phyloP scores from a whole-genome alignment of 2,329 filamentous ascomycete genomes.

The Trichoderma koningiopsis region DNA sequence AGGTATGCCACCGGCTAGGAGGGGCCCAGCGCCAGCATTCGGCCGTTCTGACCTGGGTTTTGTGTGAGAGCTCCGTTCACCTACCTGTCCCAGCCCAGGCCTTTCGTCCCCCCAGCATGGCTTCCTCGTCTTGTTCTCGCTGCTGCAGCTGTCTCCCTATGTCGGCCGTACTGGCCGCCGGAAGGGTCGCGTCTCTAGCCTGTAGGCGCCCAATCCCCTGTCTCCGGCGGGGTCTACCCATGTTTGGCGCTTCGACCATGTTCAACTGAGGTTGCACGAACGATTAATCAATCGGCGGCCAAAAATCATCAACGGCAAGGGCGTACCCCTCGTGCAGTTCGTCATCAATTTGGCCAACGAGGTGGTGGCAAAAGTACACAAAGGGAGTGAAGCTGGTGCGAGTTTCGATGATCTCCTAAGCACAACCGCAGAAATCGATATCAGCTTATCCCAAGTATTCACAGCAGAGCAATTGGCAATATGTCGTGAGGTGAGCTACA shows the following conservation, averaged over 20 bases:
- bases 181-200: slow-evolving; percentile 25
- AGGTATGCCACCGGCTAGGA: slow-evolving; percentile 13
- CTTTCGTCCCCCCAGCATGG: slow-evolving; percentile 6
- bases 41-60: not conserved
- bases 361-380: slow-evolving; percentile 36
- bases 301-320: slow-evolving; percentile 21
- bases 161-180: slow-evolving; percentile 24
- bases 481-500: slow-evolving; percentile 1
- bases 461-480: not conserved
- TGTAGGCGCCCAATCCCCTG: slow-evolving; percentile 24
- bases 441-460: not conserved
- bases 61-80: not conserved
- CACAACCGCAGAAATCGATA: not conserved
- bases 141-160: slow-evolving; percentile 12
- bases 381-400: slow-evolving; percentile 24
- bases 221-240: slow-evolving; percentile 18
- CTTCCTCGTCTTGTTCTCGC: not conserved
- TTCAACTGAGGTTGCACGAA: slow-evolving; percentile 28
- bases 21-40: slow-evolving; percentile 5
- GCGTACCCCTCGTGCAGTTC: slow-evolving; percentile 7
- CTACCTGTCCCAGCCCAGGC: not conserved
- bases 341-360: slow-evolving; percentile 8
- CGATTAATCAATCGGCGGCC: slow-evolving; percentile 23
- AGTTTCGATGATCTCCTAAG: slow-evolving; percentile 16
- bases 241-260: slow-evolving; percentile 24